Evolutionary conservation across 805 yeast species (phyloP).

Genomic region (Ogataea methanolica): DNA sequence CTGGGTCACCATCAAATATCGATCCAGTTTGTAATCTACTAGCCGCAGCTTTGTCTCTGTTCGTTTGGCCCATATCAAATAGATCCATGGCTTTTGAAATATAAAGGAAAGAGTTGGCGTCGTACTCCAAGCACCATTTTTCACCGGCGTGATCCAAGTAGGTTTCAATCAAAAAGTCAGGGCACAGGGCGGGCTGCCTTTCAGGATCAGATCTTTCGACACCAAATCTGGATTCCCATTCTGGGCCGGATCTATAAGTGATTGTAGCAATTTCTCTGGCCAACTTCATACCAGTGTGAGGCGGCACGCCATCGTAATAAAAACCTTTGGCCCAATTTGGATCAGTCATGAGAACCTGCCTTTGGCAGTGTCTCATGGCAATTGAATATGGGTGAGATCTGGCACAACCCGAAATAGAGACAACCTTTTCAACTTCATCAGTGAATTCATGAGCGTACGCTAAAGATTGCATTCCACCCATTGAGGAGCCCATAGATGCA

Average conservation of each 20-base stretch:
- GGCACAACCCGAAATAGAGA: constrained; percentile 89
- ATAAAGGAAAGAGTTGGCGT: constrained; percentile 83
- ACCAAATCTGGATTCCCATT: constrained; percentile 93
- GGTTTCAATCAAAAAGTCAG: constrained; percentile 89
- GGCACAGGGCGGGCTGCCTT: constrained; percentile 81
- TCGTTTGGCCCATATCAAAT: constrained; percentile 65
- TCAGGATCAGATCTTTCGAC: constrained; percentile 80
- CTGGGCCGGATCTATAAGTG: constrained; percentile 93
- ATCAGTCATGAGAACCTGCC: constrained; percentile 92
- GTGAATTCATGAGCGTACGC: constrained; percentile 86
- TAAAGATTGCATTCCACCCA: constrained; percentile 99
- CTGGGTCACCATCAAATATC: constrained; percentile 23
- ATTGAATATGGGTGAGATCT: constrained; percentile 91
- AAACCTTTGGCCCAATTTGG: constrained; percentile 92
- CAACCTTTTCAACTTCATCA: constrained; percentile 63
- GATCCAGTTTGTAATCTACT: constrained; percentile 37
- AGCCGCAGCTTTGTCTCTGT: constrained; percentile 38
- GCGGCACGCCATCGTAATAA: constrained; percentile 70
- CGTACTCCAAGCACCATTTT: constrained; percentile 87
- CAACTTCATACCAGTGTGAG: constrained; percentile 92
- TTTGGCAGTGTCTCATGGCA: constrained; percentile 88
- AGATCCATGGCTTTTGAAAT: constrained; percentile 93
- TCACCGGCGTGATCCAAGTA: constrained; percentile 94
- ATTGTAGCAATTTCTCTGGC: constrained; percentile 93
- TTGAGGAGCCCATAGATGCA: constrained; percentile 85